Evolutionary conservation across 805 yeast genomes (phyloP).

Genomic region (Candida nemodendra): DNA sequence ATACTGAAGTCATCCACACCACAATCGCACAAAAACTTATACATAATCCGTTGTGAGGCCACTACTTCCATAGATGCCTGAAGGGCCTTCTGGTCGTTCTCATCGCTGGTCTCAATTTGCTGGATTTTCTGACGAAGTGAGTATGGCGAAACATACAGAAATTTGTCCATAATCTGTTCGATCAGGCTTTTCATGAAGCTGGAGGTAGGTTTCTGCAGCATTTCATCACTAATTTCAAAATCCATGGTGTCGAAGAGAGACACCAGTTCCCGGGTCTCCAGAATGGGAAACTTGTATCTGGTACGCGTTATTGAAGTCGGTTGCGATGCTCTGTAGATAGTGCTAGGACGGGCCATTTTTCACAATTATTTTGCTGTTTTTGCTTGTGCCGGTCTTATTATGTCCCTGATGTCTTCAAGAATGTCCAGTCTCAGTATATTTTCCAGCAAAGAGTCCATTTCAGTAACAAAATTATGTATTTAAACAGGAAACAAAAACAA

Average conservation of each 20-base stretch:
- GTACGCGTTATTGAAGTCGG: conserved; percentile 23
- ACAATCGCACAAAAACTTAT: conserved; percentile 62
- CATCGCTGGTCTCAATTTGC: conserved; percentile 20
- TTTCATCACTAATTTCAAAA: conserved; percentile 30
- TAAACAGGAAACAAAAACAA: not conserved
- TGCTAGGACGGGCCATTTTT: conserved; percentile 37
- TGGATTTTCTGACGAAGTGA: conserved; percentile 28
- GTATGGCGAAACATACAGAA: conserved; percentile 33
- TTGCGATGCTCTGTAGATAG: conserved; percentile 31
- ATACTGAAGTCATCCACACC: conserved; percentile 78
- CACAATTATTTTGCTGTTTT: not conserved
- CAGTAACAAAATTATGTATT: too few species aligned
- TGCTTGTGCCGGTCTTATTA: too few species aligned
- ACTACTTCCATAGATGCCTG: conserved; percentile 47
- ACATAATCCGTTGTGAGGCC: conserved; percentile 57
- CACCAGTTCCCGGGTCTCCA: conserved; percentile 30
- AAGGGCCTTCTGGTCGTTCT: conserved; percentile 18
- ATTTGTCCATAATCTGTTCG: conserved; percentile 35
- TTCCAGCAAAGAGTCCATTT: too few species aligned
- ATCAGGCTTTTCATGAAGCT: conserved; percentile 33
- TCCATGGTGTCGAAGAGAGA: conserved; percentile 28
- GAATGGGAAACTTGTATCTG: conserved; percentile 34
- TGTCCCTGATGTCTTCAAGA: too few species aligned
- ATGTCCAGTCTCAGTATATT: too few species aligned
- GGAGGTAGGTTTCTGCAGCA: conserved; percentile 30